A percentile compares a stretch with the other conserved stretches of the same genome.
phyloP scores from a whole-genome alignment of 2,329 filamentous ascomycete genomes.

The Aspergillus japonicus region DNA sequence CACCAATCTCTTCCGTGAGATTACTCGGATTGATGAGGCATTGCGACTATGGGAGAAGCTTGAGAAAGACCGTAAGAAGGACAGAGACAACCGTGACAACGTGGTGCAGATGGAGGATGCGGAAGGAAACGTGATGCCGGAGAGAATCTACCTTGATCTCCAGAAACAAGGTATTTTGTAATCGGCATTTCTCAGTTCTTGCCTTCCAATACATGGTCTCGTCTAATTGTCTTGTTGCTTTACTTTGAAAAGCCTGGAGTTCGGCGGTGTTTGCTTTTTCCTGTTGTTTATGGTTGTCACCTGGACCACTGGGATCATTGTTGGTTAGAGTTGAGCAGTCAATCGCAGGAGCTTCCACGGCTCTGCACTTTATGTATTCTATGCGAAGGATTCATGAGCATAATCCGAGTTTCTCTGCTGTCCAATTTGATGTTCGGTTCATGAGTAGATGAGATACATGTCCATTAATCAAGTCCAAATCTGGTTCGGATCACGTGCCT shows the following conservation, averaged over 20 bases:
- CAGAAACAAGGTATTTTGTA: slow-evolving; percentile 85
- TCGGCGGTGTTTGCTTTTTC: slow-evolving; percentile 24
- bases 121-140: slow-evolving; percentile 97
- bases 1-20: slow-evolving; percentile 87
- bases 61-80: slow-evolving; percentile 76
- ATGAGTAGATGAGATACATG: not conserved
- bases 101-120: slow-evolving; percentile 98
- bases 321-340: slow-evolving; percentile 16
- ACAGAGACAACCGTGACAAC: slow-evolving; percentile 72
- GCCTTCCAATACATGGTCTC: slow-evolving; percentile 1
- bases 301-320: slow-evolving; percentile 16
- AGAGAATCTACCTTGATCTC: slow-evolving; percentile 95
- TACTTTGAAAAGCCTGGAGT: slow-evolving; percentile 32
- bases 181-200: slow-evolving; percentile 8
- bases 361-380: slow-evolving; percentile 20
- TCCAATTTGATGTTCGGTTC: not conserved
- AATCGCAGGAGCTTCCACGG: slow-evolving; percentile 6
- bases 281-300: slow-evolving; percentile 9
- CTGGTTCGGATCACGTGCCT: slow-evolving; percentile 28
- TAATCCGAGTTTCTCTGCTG: not conserved
- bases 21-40: slow-evolving; percentile 87
- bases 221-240: slow-evolving; percentile 11
- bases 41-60: slow-evolving; percentile 90
- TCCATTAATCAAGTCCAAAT: not conserved
- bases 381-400: not conserved